phyloP scores from a whole-genome alignment of 2,329 filamentous ascomycete genomes.

The Colletotrichum paranaense region DNA sequence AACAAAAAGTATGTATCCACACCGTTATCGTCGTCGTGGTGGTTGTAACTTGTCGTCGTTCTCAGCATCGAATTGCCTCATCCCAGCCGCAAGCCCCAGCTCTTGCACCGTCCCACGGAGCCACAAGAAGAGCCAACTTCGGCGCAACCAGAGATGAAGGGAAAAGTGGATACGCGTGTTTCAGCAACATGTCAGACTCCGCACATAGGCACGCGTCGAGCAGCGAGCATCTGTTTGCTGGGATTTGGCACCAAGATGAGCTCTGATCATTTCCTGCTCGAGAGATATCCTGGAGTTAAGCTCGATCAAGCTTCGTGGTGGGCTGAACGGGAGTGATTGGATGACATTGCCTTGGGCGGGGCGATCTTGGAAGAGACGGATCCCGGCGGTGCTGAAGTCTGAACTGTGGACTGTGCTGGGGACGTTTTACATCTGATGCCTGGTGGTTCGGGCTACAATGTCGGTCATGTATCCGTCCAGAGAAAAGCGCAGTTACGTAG shows the following conservation, averaged over 20 bases:
- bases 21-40: not conserved
- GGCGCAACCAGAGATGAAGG: constrained; percentile 18
- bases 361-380: not conserved
- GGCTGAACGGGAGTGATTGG: constrained; percentile 23
- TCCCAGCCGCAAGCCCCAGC: constrained; percentile 2
- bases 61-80: constrained; percentile 10
- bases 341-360: not conserved
- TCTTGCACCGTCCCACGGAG: not conserved
- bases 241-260: not conserved
- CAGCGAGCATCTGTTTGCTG: constrained; percentile 8
- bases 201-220: constrained; percentile 30
- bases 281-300: constrained; percentile 26
- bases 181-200: constrained; percentile 29
- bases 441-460: constrained; percentile 2
- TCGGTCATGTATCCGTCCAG: constrained; percentile 5
- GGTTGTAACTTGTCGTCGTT: not conserved
- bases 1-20: not conserved
- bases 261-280: constrained; percentile 35
- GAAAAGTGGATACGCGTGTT: constrained; percentile 26
- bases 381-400: constrained; percentile 9
- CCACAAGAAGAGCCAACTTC: constrained; percentile 14
- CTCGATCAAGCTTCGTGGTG: constrained; percentile 34
- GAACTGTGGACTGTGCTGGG: constrained; percentile 8
- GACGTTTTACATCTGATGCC: not conserved
- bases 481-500: not conserved